Evolutionary conservation across 2,329 filamentous ascomycete species (phyloP).

Genomic region (Escovopsis sp.): DNA sequence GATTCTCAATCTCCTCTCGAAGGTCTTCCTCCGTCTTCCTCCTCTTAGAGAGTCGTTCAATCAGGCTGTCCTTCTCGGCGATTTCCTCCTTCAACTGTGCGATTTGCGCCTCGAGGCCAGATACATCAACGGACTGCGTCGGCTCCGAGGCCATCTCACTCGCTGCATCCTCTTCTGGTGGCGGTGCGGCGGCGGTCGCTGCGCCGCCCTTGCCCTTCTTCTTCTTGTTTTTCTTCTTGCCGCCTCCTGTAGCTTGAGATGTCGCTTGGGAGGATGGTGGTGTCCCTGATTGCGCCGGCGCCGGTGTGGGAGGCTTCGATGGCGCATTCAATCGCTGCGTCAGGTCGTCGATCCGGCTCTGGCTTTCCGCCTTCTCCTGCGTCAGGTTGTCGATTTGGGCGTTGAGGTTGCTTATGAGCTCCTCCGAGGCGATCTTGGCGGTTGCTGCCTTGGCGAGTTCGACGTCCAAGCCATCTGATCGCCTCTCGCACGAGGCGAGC

Average conservation of each 20-base stretch:
- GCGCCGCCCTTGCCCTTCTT: conserved; percentile 64
- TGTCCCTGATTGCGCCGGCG: conserved; percentile 11
- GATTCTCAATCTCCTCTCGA: conserved; percentile 69
- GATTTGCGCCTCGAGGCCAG: conserved; percentile 34
- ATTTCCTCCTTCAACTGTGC: conserved; percentile 37
- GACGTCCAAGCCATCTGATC: conserved; percentile 23
- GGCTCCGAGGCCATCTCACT: conserved; percentile 22
- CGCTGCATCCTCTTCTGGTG: conserved; percentile 12
- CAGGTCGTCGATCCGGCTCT: conserved; percentile 24
- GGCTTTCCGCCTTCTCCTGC: conserved; percentile 18
- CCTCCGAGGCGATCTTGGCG: conserved; percentile 27
- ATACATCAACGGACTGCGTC: conserved; percentile 16
- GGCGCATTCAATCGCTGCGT: conserved; percentile 27
- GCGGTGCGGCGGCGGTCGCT: conserved; percentile 15
- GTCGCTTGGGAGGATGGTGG: conserved; percentile 12
- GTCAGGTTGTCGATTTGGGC: conserved; percentile 23
- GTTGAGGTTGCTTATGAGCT: conserved; percentile 23
- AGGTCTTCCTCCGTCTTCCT: conserved; percentile 65
- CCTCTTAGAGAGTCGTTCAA: conserved; percentile 55
- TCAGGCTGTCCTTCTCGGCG: conserved; percentile 53
- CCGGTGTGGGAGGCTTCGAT: conserved; percentile 9
- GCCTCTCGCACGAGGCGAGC: conserved; percentile 21
- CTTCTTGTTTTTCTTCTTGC: conserved; percentile 72
- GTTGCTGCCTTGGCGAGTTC: conserved; percentile 25
- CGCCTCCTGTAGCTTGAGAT: conserved; percentile 7